Conservation (phyloP, 2,329 filamentous ascomycete genomes). For the Stenocarpella maydis region DNA sequence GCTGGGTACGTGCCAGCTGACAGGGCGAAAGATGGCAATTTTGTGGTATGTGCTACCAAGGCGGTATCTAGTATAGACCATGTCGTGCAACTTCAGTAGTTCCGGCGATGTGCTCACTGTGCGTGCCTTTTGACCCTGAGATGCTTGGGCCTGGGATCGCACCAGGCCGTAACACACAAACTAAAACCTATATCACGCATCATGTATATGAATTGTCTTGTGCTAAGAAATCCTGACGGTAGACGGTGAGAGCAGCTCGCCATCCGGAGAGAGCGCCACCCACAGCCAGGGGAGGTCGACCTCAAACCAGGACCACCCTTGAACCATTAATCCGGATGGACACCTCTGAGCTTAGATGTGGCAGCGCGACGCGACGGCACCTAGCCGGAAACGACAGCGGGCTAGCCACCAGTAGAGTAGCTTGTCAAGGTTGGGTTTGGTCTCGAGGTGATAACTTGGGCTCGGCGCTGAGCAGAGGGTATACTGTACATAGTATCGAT, state of each 20-base stretch:
- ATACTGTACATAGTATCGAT: not conserved
- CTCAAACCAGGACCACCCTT: conserved; percentile 11
- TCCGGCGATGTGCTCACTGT: not conserved
- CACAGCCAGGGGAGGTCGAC: not conserved
- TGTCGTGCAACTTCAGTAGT: not conserved
- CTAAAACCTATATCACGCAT: not conserved
- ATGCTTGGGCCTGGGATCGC: no score
- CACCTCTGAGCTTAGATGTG: not conserved
- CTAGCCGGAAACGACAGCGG: not conserved
- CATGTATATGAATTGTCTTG: no score
- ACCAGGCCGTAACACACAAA: no score
- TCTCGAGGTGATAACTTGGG: not conserved
- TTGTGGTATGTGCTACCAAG: no score
- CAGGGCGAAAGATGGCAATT: not conserved
- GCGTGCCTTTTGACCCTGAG: not conserved
- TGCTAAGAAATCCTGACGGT: not conserved
- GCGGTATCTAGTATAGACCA: not conserved
- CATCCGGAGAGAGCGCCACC: not conserved
- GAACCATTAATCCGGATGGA: not conserved
- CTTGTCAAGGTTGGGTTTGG: conserved; percentile 22
- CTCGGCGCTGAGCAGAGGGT: not conserved
- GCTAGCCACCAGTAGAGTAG: not conserved
- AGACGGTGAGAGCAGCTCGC: not conserved
- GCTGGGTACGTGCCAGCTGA: not conserved
- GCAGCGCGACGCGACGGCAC: conserved; percentile 1